Percentiles rank a stretch among this genome's conserved stretches.
phyloP scores from a whole-genome alignment of 2,329 filamentous ascomycete species.

The Drechslerella dactyloides region DNA sequence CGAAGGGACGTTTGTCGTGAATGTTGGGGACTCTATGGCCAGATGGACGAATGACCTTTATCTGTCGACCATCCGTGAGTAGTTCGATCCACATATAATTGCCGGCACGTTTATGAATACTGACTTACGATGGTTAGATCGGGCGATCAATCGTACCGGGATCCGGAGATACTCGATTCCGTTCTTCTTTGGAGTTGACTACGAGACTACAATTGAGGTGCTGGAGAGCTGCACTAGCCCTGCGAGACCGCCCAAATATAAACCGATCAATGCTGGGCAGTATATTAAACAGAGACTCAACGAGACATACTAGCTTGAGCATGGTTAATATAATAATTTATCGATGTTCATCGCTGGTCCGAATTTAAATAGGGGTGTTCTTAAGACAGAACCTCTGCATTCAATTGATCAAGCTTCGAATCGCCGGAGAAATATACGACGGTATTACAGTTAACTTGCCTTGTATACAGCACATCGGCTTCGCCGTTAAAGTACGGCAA shows the following conservation, averaged over 20 bases:
- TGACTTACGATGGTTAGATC: constrained; percentile 23
- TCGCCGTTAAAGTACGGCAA: too few relatives aligned
- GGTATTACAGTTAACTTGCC: too few relatives aligned
- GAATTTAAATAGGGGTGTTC: too few relatives aligned
- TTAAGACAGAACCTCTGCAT: too few relatives aligned
- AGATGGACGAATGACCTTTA: constrained; percentile 63
- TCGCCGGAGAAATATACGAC: too few relatives aligned
- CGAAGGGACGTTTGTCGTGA: constrained; percentile 62
- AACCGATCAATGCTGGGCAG: constrained; percentile 42
- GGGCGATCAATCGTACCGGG: constrained; percentile 57
- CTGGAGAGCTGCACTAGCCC: constrained; percentile 40
- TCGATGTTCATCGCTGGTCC: too few relatives aligned
- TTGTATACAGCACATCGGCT: too few relatives aligned
- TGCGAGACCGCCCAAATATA: constrained; percentile 24
- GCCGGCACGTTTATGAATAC: neutral
- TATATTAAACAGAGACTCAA: constrained; percentile 47
- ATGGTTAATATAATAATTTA: neutral
- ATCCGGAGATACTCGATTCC: constrained; percentile 66
- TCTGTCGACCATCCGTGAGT: constrained; percentile 60
- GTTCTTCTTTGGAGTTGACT: constrained; percentile 66
- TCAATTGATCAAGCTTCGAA: too few relatives aligned
- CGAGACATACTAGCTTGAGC: constrained; percentile 33
- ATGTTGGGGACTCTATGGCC: constrained; percentile 64
- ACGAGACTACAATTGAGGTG: constrained; percentile 56
- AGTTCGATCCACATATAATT: constrained; percentile 57